Percentiles rank a stretch among this genome's conserved stretches.
Conservation (phyloP, 2,329 filamentous ascomycete genomes). For the Colletotrichum sublineola region DNA sequence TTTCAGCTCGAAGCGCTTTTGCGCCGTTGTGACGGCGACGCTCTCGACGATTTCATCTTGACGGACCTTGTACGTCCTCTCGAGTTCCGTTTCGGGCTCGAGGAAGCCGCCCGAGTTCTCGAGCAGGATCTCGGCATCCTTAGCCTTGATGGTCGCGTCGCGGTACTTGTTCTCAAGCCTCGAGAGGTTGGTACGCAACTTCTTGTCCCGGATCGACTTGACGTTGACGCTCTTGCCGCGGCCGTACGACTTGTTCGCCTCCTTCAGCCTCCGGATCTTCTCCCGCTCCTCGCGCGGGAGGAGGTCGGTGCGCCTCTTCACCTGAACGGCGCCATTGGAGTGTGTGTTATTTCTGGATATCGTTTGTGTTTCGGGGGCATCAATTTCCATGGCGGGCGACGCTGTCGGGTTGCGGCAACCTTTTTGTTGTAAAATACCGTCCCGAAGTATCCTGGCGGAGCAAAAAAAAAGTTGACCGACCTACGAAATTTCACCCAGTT, state of each 20-base stretch:
- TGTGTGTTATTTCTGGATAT: conserved; percentile 52
- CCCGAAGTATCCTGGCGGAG: conserved; percentile 23
- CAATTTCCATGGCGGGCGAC: conserved; percentile 52
- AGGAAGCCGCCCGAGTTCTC: conserved; percentile 90
- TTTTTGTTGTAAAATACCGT: conserved; percentile 13
- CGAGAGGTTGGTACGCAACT: conserved; percentile 84
- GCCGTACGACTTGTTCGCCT: conserved; percentile 84
- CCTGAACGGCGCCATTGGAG: conserved; percentile 66
- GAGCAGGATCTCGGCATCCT: conserved; percentile 94
- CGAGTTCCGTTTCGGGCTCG: conserved; percentile 88
- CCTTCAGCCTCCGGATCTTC: conserved; percentile 65
- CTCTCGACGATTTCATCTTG: conserved; percentile 85
- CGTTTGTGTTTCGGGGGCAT: conserved; percentile 52
- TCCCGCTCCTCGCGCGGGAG: conserved; percentile 64
- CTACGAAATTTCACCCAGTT: conserved; percentile 31
- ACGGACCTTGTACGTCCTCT: conserved; percentile 91
- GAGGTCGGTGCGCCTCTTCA: conserved; percentile 66
- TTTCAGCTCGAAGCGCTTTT: conserved; percentile 93
- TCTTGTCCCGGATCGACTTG: conserved; percentile 86
- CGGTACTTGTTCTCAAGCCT: conserved; percentile 86
- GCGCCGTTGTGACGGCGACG: conserved; percentile 85
- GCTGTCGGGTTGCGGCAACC: conserved; percentile 9
- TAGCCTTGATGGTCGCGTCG: conserved; percentile 84
- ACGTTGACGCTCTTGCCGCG: conserved; percentile 82
- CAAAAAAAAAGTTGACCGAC: conserved; percentile 20